Evolutionary conservation across 2,329 filamentous ascomycete species (phyloP), one percentile per base, ranked within the genome.

Genomic region (Raffaelea arxii): DNA sequence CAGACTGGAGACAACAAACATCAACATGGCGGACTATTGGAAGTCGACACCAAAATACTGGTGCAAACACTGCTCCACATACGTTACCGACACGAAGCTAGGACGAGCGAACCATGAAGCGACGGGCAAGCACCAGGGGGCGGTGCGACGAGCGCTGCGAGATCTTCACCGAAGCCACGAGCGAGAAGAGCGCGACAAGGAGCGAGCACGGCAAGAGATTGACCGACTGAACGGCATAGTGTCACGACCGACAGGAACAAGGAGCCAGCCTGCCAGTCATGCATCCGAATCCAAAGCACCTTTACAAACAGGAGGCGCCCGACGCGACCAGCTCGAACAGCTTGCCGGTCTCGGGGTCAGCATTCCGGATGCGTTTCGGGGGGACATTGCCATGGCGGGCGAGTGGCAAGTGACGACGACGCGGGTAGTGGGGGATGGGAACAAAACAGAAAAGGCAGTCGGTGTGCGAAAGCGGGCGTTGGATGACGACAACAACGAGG

Each of bases 11-110:
- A n/a, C n/a, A n/a, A n/a, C n/a, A n/a, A n/a, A n/a, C n/a, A n/a
- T n/a, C n/a, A n/a, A n/a, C n/a, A 97, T 98, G 92, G 83, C 92
- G 0, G 92, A 97, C 73, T 94, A 95, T 68, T 97, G 92, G 92
- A 97, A 97, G 64, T 96, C 91, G 19, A 95, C 90, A 63, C 90
- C 90, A 6, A 91, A 84, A 62, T 94, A 94, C 69, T 97, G 90
- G 89, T 98, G 92, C 78, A 97, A 97, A 65, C 87, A 95, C 71
- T 98, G 92, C 77, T 79, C 80, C 60, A 78, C 77, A 61, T 97
- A 82, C 65, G 86, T 98, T 43, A 86, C 87, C 66, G 92, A 98
- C 71, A 96, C 90, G 21, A 82, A 87, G 55, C 80, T 96, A 64
- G 90, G 95, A 64, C 84, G 83, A 56, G 75, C 81, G 54, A 91